Conservation (phyloP, 2,329 filamentous ascomycete species). For the Sarocladium oryzae region DNA sequence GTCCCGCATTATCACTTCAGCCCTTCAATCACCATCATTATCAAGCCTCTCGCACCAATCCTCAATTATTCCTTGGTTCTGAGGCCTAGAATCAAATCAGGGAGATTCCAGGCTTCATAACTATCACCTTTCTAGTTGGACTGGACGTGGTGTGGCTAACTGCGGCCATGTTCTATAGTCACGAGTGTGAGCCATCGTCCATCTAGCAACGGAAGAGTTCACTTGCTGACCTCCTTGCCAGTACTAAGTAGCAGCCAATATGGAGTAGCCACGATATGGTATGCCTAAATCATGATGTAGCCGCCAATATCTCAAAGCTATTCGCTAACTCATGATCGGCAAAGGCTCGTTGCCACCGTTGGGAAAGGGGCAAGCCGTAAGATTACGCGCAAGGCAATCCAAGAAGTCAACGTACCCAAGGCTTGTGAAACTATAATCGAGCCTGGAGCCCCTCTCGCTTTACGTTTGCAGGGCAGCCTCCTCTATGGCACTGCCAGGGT, state of each 20-base stretch:
- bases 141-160: background rate
- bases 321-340: background rate
- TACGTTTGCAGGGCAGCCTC: conserved; percentile 83
- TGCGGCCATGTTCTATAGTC: conserved; percentile 80
- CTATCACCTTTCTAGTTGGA: too few relatives aligned
- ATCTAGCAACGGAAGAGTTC: background rate
- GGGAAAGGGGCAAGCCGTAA: conserved; percentile 67
- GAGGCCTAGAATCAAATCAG: too few relatives aligned
- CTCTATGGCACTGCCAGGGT: conserved; percentile 82
- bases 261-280: conserved; percentile 95
- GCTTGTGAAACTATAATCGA: conserved; percentile 85
- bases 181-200: conserved; percentile 64
- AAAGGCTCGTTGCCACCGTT: conserved; percentile 85
- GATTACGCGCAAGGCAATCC: conserved; percentile 78
- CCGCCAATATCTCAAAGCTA: background rate
- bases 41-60: too few relatives aligned
- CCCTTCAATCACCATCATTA: too few relatives aligned
- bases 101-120: too few relatives aligned
- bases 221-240: conserved; percentile 26
- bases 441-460: conserved; percentile 74
- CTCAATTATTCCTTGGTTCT: too few relatives aligned
- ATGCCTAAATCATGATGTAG: conserved; percentile 23
- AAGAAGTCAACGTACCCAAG: conserved; percentile 78
- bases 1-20: too few relatives aligned
- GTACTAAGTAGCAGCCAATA: conserved; percentile 81